Evolutionary conservation across 768 basidiomycete genomes (phyloP).

Genomic region (Podaxis carcinomalis): DNA sequence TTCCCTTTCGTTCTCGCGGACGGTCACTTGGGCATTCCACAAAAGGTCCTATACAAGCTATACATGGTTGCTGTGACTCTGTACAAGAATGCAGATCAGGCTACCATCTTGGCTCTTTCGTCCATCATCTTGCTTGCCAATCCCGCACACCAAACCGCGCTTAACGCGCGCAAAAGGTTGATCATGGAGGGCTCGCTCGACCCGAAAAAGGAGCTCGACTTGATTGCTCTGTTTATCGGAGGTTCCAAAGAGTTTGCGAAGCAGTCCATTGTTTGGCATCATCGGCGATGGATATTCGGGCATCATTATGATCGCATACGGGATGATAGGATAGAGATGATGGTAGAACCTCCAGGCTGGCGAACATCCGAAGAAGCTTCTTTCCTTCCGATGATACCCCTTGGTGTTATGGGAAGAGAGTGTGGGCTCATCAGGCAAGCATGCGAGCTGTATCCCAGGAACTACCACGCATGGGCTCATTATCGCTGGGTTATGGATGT

Average conservation of each 20-base stretch:
- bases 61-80: constrained; percentile 42
- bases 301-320: constrained; percentile 23
- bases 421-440: constrained; percentile 42
- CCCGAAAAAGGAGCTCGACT: constrained; percentile 42
- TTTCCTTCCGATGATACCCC: constrained; percentile 30
- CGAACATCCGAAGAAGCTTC: constrained; percentile 20
- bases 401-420: constrained; percentile 38
- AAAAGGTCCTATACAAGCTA: constrained; percentile 47
- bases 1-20: constrained; percentile 55
- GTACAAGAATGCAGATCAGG: constrained; percentile 1
- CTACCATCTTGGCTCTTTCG: background rate
- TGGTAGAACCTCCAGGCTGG: constrained; percentile 17
- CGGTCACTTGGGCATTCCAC: constrained; percentile 61
- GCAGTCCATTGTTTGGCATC: constrained; percentile 66
- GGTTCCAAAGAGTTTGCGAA: constrained; percentile 55
- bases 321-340: background rate
- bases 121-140: constrained; percentile 55
- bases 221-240: constrained; percentile 41
- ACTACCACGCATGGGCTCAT: constrained; percentile 73
- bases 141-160: constrained; percentile 65
- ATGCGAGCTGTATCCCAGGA: constrained; percentile 63
- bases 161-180: constrained; percentile 57
- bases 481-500: constrained; percentile 45
- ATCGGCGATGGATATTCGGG: constrained; percentile 61
- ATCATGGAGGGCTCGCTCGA: constrained; percentile 33